A percentile compares a stretch with the other conserved stretches of the same genome.
phyloP scores from a whole-genome alignment of 2,329 filamentous ascomycete species.

The Hypoxylon sp. region DNA sequence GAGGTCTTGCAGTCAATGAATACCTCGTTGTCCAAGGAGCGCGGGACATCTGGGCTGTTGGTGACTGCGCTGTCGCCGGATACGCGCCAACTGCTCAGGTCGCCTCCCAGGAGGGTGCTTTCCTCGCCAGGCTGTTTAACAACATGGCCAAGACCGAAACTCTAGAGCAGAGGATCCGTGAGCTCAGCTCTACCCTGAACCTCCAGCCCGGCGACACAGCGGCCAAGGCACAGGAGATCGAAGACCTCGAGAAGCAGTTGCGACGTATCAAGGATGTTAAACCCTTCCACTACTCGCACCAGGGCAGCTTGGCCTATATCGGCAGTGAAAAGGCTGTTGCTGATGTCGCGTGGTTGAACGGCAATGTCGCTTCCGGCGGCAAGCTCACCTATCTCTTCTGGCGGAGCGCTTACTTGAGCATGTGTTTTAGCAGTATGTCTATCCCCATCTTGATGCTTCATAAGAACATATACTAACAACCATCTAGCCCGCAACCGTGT shows the following conservation, averaged over 20 bases:
- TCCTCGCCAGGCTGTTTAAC: slow-evolving; percentile 96
- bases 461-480: slow-evolving; percentile 38
- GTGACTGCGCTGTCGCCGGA: slow-evolving; percentile 96
- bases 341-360: slow-evolving; percentile 96
- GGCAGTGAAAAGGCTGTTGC: slow-evolving; percentile 98
- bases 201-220: slow-evolving; percentile 75
- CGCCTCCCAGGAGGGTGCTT: slow-evolving; percentile 92
- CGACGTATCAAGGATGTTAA: slow-evolving; percentile 93
- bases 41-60: slow-evolving; percentile 97
- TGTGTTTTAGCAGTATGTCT: slow-evolving; percentile 98
- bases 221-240: slow-evolving; percentile 79
- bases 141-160: slow-evolving; percentile 96
- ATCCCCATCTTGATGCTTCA: not conserved
- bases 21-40: slow-evolving; percentile 98
- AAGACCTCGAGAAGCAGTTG: slow-evolving; percentile 86
- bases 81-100: slow-evolving; percentile 99
- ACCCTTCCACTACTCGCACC: slow-evolving; percentile 98
- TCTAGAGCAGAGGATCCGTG: slow-evolving; percentile 80
- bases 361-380: slow-evolving; percentile 94
- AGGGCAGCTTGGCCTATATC: slow-evolving; percentile 97
- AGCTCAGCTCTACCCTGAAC: slow-evolving; percentile 74
- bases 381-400: slow-evolving; percentile 98
- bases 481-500: slow-evolving; percentile 87
- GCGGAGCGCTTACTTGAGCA: slow-evolving; percentile 97
- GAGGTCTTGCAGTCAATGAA: slow-evolving; percentile 96